A percentile compares a stretch with the other conserved stretches of the same genome.
Evolutionary conservation across 768 basidiomycete genomes (phyloP).

Genomic region (Hortiboletus flavorubellus): DNA sequence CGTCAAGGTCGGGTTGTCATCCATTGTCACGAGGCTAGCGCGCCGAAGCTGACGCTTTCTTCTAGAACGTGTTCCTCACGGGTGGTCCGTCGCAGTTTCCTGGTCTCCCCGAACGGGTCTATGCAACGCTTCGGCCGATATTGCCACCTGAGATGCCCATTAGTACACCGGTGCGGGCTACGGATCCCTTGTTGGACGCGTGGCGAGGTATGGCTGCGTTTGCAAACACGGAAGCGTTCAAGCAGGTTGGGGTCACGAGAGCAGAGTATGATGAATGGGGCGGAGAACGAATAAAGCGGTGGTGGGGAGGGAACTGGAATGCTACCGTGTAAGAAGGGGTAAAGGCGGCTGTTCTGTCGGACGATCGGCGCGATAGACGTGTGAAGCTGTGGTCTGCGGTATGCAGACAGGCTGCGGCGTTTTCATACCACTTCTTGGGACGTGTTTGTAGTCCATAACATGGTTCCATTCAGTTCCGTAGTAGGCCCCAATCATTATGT

Average conservation of each 20-base stretch:
- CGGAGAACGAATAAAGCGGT: constrained; percentile 78
- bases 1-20: constrained; percentile 55
- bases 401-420: too few relatives aligned
- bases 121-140: constrained; percentile 75
- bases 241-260: constrained; percentile 56
- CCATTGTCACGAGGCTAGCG: neutral
- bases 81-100: constrained; percentile 77
- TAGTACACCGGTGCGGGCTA: constrained; percentile 51
- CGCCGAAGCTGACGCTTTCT: neutral
- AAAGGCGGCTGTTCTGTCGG: neutral
- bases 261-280: constrained; percentile 92
- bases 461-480: too few relatives aligned
- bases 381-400: too few relatives aligned
- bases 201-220: constrained; percentile 93
- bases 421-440: too few relatives aligned
- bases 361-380: too few relatives aligned
- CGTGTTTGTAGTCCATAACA: too few relatives aligned
- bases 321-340: constrained; percentile 6
- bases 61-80: constrained; percentile 85
- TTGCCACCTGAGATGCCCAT: constrained; percentile 81
- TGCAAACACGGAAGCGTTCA: constrained; percentile 54
- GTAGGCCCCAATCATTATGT: too few relatives aligned
- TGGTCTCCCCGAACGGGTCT: constrained; percentile 63
- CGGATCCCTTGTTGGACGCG: constrained; percentile 69
- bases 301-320: constrained; percentile 95